Conservation (phyloP, 1,139 yeast genomes). For the Meyerozyma elateridarum region DNA sequence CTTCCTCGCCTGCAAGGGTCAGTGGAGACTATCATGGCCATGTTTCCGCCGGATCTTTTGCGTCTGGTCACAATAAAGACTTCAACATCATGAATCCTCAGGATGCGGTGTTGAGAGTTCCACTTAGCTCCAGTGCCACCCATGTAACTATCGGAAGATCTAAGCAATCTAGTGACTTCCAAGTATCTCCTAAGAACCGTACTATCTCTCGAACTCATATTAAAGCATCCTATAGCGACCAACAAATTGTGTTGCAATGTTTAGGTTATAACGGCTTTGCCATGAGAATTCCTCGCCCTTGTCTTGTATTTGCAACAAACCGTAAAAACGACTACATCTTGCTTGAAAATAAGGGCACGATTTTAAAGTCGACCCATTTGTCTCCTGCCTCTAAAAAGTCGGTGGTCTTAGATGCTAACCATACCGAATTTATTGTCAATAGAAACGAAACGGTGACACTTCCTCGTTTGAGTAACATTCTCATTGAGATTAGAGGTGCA, state of each 20-base stretch:
- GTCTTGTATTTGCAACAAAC: constrained; percentile 29
- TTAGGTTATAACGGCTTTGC: constrained; percentile 69
- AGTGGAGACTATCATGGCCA: too few relatives aligned
- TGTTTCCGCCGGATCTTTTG: constrained; percentile 3
- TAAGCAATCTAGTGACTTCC: constrained; percentile 55
- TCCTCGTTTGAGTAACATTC: constrained; percentile 52
- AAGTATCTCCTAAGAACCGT: constrained; percentile 50
- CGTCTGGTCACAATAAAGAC: constrained; percentile 23
- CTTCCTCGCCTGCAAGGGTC: constrained; percentile 36
- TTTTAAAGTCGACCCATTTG: constrained; percentile 7
- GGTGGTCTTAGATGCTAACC: constrained; percentile 37
- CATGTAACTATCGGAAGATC: constrained; percentile 56
- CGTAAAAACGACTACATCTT: constrained; percentile 26
- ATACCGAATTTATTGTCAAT: constrained; percentile 55
- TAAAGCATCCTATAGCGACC: constrained; percentile 21
- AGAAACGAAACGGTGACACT: constrained; percentile 51
- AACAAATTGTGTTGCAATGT: constrained; percentile 44
- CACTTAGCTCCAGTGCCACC: constrained; percentile 21
- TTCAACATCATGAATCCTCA: constrained; percentile 41
- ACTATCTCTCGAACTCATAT: constrained; percentile 69
- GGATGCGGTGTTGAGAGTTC: constrained; percentile 33
- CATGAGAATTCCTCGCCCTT: constrained; percentile 52
- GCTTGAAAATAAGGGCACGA: constrained; percentile 22
- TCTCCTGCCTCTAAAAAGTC: constrained; percentile 19
- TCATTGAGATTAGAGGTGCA: constrained; percentile 60